Conservation (phyloP, 192 early-diverging fungal species). For the Obelidium mucronatum region DNA sequence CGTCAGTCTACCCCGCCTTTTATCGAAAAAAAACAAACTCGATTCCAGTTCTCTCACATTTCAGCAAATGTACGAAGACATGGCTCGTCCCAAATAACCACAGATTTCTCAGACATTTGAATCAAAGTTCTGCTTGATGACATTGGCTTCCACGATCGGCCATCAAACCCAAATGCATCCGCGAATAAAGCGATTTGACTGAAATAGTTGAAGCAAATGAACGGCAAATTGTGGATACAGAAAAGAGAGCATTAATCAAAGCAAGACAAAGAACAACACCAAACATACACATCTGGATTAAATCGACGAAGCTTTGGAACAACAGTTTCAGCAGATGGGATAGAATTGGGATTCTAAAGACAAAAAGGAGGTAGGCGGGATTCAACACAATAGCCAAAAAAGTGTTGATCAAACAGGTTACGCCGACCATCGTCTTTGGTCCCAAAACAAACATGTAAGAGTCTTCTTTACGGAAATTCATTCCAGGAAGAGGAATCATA, state of each 20-base stretch:
- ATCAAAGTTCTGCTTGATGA: constrained; percentile 1
- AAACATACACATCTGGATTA: background rate
- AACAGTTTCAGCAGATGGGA: background rate
- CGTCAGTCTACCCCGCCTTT: background rate
- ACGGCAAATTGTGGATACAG: too few relatives aligned
- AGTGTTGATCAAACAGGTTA: too few relatives aligned
- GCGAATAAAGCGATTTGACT: constrained; percentile 20
- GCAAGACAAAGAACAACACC: too few relatives aligned
- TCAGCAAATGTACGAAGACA: constrained; percentile 24
- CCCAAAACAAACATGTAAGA: constrained; percentile 3
- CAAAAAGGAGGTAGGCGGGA: too few relatives aligned
- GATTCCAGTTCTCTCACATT: background rate
- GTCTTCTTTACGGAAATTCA: constrained; percentile 7
- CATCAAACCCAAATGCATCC: constrained; percentile 16
- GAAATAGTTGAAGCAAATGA: background rate
- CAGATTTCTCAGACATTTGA: background rate
- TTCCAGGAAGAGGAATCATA: background rate
- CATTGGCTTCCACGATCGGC: constrained; percentile 13
- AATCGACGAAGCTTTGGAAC: constrained; percentile 7
- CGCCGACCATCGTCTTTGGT: constrained; percentile 1
- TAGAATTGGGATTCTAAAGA: too few relatives aligned
- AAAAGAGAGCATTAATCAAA: too few relatives aligned
- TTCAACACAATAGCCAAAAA: too few relatives aligned
- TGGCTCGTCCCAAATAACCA: background rate
- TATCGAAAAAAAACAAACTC: background rate